phyloP scores from a whole-genome alignment of 352 stramenopile species.

The Pelagophyceae sp. region DNA sequence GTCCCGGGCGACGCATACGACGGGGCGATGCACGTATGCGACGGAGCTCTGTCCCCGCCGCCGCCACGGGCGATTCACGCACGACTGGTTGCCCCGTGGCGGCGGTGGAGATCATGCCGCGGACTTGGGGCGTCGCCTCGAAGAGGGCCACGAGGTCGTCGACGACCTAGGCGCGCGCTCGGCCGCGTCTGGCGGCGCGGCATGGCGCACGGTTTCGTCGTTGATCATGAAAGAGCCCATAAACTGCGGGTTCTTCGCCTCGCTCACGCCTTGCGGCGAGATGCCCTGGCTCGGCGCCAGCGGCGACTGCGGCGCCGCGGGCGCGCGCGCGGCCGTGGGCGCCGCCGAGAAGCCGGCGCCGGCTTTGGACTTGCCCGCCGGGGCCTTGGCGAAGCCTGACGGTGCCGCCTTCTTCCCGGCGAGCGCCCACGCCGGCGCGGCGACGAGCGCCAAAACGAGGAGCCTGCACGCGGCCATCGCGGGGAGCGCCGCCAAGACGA shows the following conservation, averaged over 20 bases:
- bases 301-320: background rate
- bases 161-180: background rate
- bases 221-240: constrained; percentile 1
- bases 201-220: background rate
- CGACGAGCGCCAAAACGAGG: too few relatives aligned
- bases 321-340: background rate
- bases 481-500: too few relatives aligned
- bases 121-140: background rate
- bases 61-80: too few relatives aligned
- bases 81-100: background rate
- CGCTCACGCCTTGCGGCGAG: background rate
- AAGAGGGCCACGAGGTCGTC: constrained; percentile 3
- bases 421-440: background rate
- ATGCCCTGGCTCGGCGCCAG: background rate
- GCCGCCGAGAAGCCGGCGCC: background rate
- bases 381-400: too few relatives aligned
- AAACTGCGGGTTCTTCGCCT: background rate
- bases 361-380: too few relatives aligned
- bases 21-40: too few relatives aligned
- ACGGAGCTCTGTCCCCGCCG: too few relatives aligned
- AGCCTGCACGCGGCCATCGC: too few relatives aligned
- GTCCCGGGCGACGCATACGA: too few relatives aligned
- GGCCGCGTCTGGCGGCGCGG: too few relatives aligned
- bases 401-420: background rate
- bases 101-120: background rate